Percentiles rank a stretch among this genome's conserved stretches.
These are phyloP conservation scores for Diaporthe eres DNA, from an alignment of 2,329 filamentous ascomycete species.

Conservation along the genomic window DNA sequence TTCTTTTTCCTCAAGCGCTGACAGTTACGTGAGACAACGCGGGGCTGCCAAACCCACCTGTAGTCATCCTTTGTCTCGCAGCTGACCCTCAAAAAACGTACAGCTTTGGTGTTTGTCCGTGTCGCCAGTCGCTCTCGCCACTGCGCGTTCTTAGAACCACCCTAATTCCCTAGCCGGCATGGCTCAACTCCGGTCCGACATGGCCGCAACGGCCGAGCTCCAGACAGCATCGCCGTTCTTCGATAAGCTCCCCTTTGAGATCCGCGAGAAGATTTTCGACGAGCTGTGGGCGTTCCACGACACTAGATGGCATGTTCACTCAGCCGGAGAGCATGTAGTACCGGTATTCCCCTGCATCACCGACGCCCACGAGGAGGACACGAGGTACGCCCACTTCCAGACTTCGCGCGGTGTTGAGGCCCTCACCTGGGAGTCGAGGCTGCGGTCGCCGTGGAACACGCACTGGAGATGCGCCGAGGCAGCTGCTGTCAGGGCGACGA, in stretches of 20 bases:
- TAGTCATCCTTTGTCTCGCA: not conserved
- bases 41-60: not conserved
- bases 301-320: conserved; percentile 45
- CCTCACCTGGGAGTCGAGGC: conserved; percentile 36
- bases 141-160: not conserved
- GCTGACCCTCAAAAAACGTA: not conserved
- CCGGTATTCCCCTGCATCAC: conserved; percentile 43
- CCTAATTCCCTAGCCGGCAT: conserved; percentile 1
- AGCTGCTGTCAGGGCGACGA: conserved; percentile 27
- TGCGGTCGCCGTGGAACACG: conserved; percentile 38
- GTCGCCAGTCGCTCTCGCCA: not conserved
- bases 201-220: conserved; percentile 57
- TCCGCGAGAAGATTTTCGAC: conserved; percentile 51
- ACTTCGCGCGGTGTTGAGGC: conserved; percentile 29
- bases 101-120: not conserved
- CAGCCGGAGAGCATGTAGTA: conserved; percentile 23
- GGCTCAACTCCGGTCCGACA: conserved; percentile 49
- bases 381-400: conserved; percentile 37
- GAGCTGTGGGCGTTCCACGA: conserved; percentile 47
- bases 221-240: conserved; percentile 57
- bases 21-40: not conserved
- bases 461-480: conserved; percentile 41
- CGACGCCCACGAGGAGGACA: conserved; percentile 40
- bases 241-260: conserved; percentile 47
- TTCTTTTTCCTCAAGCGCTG: not conserved